phyloP scores from a whole-genome alignment of 164 flowering plant genomes.

The Echeveria elegans region DNA sequence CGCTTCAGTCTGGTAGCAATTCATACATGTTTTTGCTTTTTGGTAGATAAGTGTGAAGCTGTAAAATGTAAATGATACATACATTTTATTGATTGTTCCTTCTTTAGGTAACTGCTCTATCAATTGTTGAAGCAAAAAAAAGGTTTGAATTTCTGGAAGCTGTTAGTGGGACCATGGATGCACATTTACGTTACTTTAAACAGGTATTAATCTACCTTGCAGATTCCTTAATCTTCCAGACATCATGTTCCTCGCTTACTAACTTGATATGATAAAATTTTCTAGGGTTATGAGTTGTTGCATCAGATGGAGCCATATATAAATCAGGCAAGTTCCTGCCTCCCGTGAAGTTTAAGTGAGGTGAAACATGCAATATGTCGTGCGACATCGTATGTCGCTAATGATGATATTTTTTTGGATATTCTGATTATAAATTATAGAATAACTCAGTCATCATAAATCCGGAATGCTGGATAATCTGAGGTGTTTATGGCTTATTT shows the following conservation, averaged over 20 bases:
- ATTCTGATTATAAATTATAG: neutral
- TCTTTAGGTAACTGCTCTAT: constrained; percentile 72
- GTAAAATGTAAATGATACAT: neutral
- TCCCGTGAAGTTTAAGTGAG: neutral
- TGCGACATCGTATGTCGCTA: neutral
- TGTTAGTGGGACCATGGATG: constrained; percentile 94
- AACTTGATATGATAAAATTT: constrained; percentile 8
- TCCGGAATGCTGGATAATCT: neutral
- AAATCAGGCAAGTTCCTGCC: constrained; percentile 55
- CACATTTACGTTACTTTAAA: constrained; percentile 94
- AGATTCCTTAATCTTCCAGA: neutral
- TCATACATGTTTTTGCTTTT: neutral
- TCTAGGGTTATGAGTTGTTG: constrained; percentile 90
- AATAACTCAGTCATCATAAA: neutral
- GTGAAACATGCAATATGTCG: neutral
- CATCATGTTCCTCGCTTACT: neutral
- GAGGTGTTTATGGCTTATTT: neutral
- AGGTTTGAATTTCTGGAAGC: constrained; percentile 97
- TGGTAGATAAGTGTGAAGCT: neutral
- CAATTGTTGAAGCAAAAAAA: constrained; percentile 86
- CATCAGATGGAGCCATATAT: constrained; percentile 99
- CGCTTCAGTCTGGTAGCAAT: constrained; percentile 74
- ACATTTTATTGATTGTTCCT: neutral
- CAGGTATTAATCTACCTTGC: constrained; percentile 37
- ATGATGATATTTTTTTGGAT: neutral